A percentile compares a stretch with the other conserved stretches of the same genome.
Evolutionary conservation across 2,329 filamentous ascomycete genomes (phyloP).

Genomic region (Graphilbum ipis-grandicollis): DNA sequence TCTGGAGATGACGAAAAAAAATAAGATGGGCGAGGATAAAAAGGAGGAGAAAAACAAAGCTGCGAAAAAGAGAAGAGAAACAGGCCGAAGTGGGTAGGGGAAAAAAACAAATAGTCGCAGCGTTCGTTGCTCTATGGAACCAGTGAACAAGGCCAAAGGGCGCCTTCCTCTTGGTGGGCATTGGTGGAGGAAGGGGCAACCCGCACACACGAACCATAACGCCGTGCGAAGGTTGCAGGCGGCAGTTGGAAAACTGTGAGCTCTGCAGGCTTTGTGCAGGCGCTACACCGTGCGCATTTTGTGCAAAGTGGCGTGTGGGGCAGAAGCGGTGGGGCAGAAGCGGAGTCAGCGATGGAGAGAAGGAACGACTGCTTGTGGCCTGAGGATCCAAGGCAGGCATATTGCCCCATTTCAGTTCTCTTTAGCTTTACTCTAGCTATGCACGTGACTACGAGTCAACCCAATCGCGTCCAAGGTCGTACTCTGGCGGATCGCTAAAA

Average conservation of each 20-base stretch:
- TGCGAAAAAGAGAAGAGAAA: slow-evolving; percentile 1
- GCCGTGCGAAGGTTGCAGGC: too few relatives aligned
- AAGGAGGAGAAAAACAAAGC: slow-evolving; percentile 1
- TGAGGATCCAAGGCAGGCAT: slow-evolving; percentile 52
- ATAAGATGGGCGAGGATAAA: background rate
- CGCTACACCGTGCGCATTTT: too few relatives aligned
- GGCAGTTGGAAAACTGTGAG: too few relatives aligned
- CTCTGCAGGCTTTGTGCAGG: too few relatives aligned
- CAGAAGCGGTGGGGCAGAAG: slow-evolving; percentile 4
- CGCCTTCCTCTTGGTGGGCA: too few relatives aligned
- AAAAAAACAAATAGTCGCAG: background rate
- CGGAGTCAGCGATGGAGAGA: slow-evolving; percentile 1
- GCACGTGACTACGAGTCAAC: background rate
- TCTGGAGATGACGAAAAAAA: slow-evolving; percentile 4
- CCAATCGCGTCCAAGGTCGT: too few relatives aligned
- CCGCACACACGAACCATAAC: background rate
- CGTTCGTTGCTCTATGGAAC: background rate
- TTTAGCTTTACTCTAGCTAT: too few relatives aligned
- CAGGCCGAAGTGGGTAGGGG: slow-evolving; percentile 2
- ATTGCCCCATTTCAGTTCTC: too few relatives aligned
- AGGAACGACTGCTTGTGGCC: background rate
- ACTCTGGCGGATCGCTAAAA: background rate
- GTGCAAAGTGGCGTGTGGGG: slow-evolving; percentile 2
- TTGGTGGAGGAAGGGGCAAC: slow-evolving; percentile 7
- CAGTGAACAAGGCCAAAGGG: slow-evolving; percentile 3